phyloP scores from a whole-genome alignment of 2,329 filamentous ascomycete species.

The Curvularia sp. region DNA sequence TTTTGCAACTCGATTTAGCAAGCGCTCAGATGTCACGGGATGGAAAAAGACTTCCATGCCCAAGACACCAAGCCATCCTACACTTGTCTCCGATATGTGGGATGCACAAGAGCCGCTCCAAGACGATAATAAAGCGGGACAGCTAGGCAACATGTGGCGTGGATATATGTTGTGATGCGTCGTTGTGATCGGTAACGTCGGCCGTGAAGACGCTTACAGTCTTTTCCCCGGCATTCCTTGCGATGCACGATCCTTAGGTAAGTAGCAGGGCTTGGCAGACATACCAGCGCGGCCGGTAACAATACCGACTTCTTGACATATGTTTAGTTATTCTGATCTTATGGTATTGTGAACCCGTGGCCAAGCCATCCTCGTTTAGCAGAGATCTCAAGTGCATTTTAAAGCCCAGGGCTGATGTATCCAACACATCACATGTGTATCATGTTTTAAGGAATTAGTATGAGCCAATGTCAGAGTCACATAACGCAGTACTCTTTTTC shows the following conservation, averaged over 20 bases:
- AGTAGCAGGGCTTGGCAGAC: neutral
- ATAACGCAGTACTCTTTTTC: neutral
- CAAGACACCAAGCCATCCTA: neutral
- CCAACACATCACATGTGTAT: neutral
- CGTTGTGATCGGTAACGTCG: slow-evolving; percentile 2
- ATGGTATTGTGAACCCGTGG: neutral
- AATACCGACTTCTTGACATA: neutral
- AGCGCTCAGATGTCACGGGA: neutral
- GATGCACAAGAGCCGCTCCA: neutral
- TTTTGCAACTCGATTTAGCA: neutral
- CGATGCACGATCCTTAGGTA: neutral
- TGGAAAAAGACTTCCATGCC: neutral
- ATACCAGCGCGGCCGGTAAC: slow-evolving; percentile 6
- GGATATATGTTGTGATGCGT: neutral
- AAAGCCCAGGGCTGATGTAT: neutral
- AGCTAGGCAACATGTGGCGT: neutral
- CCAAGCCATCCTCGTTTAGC: neutral
- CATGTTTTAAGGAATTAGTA: neutral
- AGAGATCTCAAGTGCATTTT: neutral
- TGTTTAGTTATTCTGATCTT: neutral
- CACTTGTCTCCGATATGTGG: neutral
- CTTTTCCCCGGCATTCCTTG: slow-evolving; percentile 3
- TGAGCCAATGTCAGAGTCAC: neutral
- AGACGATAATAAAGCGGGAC: slow-evolving; percentile 11
- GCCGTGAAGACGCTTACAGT: neutral